Evolutionary conservation across 805 yeast genomes (phyloP).

Genomic region (Tetrapisispora namnaoensis): DNA sequence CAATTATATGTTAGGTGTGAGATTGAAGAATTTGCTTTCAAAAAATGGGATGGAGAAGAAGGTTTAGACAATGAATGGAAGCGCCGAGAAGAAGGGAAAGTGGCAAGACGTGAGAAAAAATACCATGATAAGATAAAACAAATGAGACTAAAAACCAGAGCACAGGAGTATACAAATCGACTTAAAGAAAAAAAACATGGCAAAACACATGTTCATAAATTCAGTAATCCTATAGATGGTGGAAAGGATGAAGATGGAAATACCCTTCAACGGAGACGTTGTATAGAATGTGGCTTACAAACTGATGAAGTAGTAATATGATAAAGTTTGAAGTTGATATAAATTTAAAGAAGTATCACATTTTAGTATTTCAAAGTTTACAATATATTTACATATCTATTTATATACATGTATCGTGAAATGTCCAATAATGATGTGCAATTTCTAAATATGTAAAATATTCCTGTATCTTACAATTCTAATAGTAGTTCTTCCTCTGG

Average conservation of each 20-base stretch:
- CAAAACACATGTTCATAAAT: conserved; percentile 62
- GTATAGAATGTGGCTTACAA: conserved; percentile 75
- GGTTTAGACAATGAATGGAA: conserved; percentile 90
- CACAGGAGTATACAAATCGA: conserved; percentile 75
- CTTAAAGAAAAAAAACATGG: conserved; percentile 51
- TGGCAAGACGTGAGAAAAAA: conserved; percentile 65
- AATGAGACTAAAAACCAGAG: conserved; percentile 86
- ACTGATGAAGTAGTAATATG: conserved; percentile 61
- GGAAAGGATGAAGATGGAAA: conserved; percentile 35
- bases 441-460: not conserved
- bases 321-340: not conserved
- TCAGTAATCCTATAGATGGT: conserved; percentile 48
- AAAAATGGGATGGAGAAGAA: conserved; percentile 90
- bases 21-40: conserved; percentile 86
- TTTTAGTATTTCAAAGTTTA: not conserved
- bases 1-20: conserved; percentile 83
- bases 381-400: not conserved
- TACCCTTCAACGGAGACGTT: conserved; percentile 45
- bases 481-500: conserved; percentile 18
- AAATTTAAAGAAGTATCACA: not conserved
- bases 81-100: conserved; percentile 60
- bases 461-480: conserved; percentile 15
- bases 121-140: conserved; percentile 71
- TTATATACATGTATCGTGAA: not conserved
- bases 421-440: not conserved